Conservation (phyloP, 306 rosid species). For the Corylus americana region DNA sequence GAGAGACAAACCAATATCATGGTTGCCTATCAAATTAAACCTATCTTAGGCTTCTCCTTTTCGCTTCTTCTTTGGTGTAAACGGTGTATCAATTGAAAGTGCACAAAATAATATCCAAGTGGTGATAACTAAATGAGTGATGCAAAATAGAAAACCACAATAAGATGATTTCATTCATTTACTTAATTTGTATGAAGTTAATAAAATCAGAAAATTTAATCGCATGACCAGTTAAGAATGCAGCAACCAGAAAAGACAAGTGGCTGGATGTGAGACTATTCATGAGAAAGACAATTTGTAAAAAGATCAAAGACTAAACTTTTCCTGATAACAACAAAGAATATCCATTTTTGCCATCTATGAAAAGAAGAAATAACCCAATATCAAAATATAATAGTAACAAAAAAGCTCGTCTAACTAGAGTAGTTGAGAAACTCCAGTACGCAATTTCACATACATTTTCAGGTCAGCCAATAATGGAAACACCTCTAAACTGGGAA, state of each 20-base stretch:
- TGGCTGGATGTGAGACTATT: background rate
- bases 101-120: background rate
- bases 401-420: background rate
- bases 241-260: background rate
- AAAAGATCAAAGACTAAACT: background rate
- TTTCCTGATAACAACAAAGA: background rate
- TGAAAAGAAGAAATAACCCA: background rate
- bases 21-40: background rate
- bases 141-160: background rate
- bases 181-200: background rate
- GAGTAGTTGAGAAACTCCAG: constrained; percentile 7
- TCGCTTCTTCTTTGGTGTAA: background rate
- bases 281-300: background rate
- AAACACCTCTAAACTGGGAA: constrained; percentile 93
- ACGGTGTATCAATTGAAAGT: background rate
- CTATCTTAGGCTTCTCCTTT: background rate
- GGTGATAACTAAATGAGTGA: background rate
- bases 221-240: background rate
- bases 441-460: constrained; percentile 49
- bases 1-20: background rate
- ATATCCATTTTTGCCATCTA: constrained; percentile 1
- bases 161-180: background rate
- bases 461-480: constrained; percentile 83
- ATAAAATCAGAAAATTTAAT: background rate
- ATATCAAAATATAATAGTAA: background rate